Base-by-base conservation (phyloP, 2,329 filamentous ascomycete genomes). In the Colletotrichum brevisporum region DNA sequence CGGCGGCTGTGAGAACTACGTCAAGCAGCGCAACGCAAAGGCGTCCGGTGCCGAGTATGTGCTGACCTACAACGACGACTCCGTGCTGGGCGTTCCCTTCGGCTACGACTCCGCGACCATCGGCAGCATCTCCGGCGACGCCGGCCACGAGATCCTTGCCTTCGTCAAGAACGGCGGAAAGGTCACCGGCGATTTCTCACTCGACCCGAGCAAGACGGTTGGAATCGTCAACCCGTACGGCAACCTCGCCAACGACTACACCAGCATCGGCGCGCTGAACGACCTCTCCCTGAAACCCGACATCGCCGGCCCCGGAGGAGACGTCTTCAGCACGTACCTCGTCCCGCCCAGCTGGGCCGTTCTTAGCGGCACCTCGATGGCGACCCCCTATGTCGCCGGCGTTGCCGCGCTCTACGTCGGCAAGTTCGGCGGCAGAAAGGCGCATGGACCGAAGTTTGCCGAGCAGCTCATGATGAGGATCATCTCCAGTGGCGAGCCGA, bases 301-400 rank as follows among this genome's bases (percentile, higher is more conserved):
- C 54, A 69, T 83, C 55, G 77, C 78, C 16, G 75, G 79, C 0
- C 80, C 81, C 2, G 80, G 82, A 52, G 79, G 80, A 21, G 75
- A 79, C 24, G 84, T 84, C 52, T 75, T 83, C 41, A 81, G 80
- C 15, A 83, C 82, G 2, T 84, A 78, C 65, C 72, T 70, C 1
- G 24, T 26, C 5, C 31, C 31, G 10, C 57, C 57, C 15, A 51
- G 47, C 5, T 60, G 57, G 66, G 71, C 27, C 63, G 76, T 83
- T 6, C 73, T 83, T 15, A 82, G 78, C 52, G 84, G 84, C 43
- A 86, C 84, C 1, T 83, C 82, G 1, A 85, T 86, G 84, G 81
- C 83, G 4, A 78, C 78, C 15, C 83, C 83, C 9, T 82, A 82
- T 48, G 75, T 83, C 2, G 81, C 83, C 12, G 83, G 81, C 4